A percentile compares a stretch with the other conserved stretches of the same genome.
These are phyloP conservation scores for Diaporthe australafricana DNA, from an alignment of 2,329 filamentous ascomycete species.

Conservation along the genomic window DNA sequence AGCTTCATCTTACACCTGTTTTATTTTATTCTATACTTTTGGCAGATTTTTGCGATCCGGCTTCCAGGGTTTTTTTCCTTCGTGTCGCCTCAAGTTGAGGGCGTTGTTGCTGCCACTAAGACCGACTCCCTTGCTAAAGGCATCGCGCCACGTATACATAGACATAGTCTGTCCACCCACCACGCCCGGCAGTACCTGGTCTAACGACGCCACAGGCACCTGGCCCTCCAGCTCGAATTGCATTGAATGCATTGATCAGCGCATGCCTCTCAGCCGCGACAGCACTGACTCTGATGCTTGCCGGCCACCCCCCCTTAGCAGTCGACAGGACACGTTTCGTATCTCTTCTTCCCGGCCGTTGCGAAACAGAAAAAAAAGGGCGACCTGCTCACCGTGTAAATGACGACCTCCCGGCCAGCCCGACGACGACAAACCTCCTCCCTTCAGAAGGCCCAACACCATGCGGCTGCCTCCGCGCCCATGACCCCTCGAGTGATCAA, in stretches of 20 bases:
- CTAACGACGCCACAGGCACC: slow-evolving; percentile 25
- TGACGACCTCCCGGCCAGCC: slow-evolving; percentile 55
- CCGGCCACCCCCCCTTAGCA: slow-evolving; percentile 10
- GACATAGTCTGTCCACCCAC: neutral
- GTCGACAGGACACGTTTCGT: slow-evolving; percentile 32
- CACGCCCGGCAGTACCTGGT: neutral
- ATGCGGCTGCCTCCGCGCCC: slow-evolving; percentile 51
- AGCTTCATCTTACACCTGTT: neutral
- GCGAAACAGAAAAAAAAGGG: neutral
- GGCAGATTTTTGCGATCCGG: neutral
- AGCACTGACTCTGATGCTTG: slow-evolving; percentile 30
- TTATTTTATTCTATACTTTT: too few species aligned
- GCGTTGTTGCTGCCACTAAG: neutral
- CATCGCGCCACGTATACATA: slow-evolving; percentile 26
- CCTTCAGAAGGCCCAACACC: slow-evolving; percentile 57
- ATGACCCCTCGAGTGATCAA: slow-evolving; percentile 64
- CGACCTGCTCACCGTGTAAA: slow-evolving; percentile 46
- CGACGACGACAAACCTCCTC: slow-evolving; percentile 56
- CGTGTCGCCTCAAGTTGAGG: neutral
- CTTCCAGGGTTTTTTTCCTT: neutral
- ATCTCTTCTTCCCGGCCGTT: slow-evolving; percentile 27
- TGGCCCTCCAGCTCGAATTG: neutral
- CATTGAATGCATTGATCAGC: slow-evolving; percentile 28
- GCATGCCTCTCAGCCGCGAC: slow-evolving; percentile 34
- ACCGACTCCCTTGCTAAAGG: slow-evolving; percentile 8